These are phyloP conservation scores for Botrytis porri DNA, from an alignment of 2,329 filamentous ascomycete genomes.

Conservation along the genomic window DNA sequence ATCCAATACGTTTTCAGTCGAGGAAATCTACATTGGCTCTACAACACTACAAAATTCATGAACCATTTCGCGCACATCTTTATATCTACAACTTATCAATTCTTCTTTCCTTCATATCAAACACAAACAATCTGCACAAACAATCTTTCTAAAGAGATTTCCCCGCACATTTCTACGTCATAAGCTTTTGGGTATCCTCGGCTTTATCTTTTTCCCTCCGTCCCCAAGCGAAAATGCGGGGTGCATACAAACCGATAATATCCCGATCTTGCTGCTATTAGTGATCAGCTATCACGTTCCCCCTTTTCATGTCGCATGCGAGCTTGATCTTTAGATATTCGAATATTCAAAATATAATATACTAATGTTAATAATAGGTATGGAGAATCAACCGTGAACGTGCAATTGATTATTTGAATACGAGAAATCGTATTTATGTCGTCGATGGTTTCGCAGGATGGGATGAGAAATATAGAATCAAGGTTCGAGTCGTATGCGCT, in stretches of 20 bases:
- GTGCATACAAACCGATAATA: slow-evolving; percentile 16
- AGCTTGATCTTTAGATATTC: not conserved
- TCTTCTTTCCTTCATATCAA: not conserved
- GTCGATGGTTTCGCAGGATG: slow-evolving; percentile 96
- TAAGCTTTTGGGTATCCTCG: slow-evolving; percentile 17
- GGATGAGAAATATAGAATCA: slow-evolving; percentile 98
- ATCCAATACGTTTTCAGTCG: not conserved
- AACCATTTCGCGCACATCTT: not conserved
- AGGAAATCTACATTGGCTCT: not conserved
- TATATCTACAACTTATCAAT: not conserved
- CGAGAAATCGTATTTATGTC: slow-evolving; percentile 96
- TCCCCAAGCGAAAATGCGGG: slow-evolving; percentile 18
- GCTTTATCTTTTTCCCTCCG: slow-evolving; percentile 5
- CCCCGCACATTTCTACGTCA: slow-evolving; percentile 19
- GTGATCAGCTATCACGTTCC: not conserved
- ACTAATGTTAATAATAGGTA: slow-evolving; percentile 56
- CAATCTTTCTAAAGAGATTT: not conserved
- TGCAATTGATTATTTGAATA: slow-evolving; percentile 99
- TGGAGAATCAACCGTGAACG: slow-evolving; percentile 99
- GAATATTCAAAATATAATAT: not conserved
- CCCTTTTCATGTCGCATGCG: not conserved
- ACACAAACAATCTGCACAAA: not conserved
- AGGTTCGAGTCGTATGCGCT: slow-evolving; percentile 95
- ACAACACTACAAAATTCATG: not conserved
- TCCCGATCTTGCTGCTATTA: not conserved